phyloP scores from a whole-genome alignment of 2,329 filamentous ascomycete species.

The Fragosphaeria purpurea region DNA sequence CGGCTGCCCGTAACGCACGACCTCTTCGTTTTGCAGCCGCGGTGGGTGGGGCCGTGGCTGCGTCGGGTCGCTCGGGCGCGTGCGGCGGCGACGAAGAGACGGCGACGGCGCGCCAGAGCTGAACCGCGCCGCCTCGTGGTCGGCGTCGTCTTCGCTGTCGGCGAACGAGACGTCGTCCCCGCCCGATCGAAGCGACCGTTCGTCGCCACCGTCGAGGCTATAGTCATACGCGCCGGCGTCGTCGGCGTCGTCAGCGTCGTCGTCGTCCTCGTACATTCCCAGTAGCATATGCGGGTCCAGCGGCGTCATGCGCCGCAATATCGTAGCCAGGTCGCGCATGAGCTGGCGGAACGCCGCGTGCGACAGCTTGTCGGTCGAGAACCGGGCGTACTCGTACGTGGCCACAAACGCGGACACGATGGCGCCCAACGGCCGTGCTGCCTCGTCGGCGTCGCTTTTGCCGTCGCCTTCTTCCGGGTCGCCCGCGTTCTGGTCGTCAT shows the following conservation, averaged over 20 bases:
- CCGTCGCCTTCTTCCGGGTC: neutral
- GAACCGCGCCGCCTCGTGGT: conserved; percentile 34
- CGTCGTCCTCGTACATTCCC: conserved; percentile 17
- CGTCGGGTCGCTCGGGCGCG: conserved; percentile 7
- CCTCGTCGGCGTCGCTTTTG: neutral
- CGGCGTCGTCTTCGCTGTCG: conserved; percentile 31
- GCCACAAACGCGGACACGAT: conserved; percentile 55
- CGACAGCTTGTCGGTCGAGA: conserved; percentile 59
- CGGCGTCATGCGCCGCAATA: conserved; percentile 65
- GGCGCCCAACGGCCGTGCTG: neutral
- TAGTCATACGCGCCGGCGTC: conserved; percentile 19
- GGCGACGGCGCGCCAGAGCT: conserved; percentile 39
- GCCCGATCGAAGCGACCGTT: conserved; percentile 2
- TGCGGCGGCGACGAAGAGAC: conserved; percentile 25
- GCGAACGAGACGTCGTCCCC: conserved; percentile 13
- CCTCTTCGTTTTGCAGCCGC: too few species aligned
- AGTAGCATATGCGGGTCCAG: conserved; percentile 45
- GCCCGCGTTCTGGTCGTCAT: neutral
- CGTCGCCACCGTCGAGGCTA: neutral
- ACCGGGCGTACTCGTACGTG: conserved; percentile 76
- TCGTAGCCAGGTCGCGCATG: conserved; percentile 75
- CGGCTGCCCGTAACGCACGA: too few species aligned
- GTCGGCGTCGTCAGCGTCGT: conserved; percentile 15
- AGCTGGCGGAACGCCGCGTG: conserved; percentile 64
- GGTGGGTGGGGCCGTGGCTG: too few species aligned